A percentile compares a stretch with the other conserved stretches of the same genome.
Conservation (phyloP, 1,284 basidiomycete genomes). For the Cronartium ribicola region DNA sequence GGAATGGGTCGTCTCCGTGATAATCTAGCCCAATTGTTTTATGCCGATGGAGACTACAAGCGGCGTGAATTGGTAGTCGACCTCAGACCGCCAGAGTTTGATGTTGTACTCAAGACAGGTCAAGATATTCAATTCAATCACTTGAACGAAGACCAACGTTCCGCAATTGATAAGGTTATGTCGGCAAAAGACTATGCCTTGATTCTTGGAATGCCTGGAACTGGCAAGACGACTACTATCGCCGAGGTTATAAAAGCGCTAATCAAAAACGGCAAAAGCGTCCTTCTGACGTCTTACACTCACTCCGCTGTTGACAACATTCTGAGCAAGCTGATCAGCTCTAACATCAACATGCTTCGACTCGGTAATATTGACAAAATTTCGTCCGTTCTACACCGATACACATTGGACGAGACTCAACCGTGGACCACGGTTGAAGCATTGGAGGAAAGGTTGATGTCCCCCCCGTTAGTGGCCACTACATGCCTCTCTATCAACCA, state of each 20-base stretch:
- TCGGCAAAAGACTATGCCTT: slow-evolving; percentile 82
- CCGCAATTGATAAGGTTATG: slow-evolving; percentile 70
- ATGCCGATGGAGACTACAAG: slow-evolving; percentile 60
- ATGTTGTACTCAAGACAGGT: slow-evolving; percentile 43
- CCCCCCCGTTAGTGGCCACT: slow-evolving; percentile 87
- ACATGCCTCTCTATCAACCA: slow-evolving; percentile 90
- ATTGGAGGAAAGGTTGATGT: slow-evolving; percentile 72
- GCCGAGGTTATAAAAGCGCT: slow-evolving; percentile 78
- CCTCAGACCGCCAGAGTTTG: slow-evolving; percentile 65
- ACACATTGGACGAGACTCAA: slow-evolving; percentile 16
- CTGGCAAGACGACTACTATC: slow-evolving; percentile 94
- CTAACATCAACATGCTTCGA: slow-evolving; percentile 70
- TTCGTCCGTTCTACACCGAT: slow-evolving; percentile 17
- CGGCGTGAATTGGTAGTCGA: slow-evolving; percentile 75
- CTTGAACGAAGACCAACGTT: slow-evolving; percentile 71
- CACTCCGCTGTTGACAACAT: slow-evolving; percentile 98
- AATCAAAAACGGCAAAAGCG: slow-evolving; percentile 74
- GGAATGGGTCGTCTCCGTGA: slow-evolving; percentile 83
- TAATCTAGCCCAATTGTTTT: slow-evolving; percentile 85
- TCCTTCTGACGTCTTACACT: slow-evolving; percentile 86
- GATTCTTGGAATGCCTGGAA: slow-evolving; percentile 95
- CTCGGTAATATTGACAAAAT: slow-evolving; percentile 83
- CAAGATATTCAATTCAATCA: slow-evolving; percentile 35
- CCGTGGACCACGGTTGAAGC: slow-evolving; percentile 64
- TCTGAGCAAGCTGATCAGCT: slow-evolving; percentile 61